Conservation (phyloP, 768 basidiomycete species). For the Epithele typhae region DNA sequence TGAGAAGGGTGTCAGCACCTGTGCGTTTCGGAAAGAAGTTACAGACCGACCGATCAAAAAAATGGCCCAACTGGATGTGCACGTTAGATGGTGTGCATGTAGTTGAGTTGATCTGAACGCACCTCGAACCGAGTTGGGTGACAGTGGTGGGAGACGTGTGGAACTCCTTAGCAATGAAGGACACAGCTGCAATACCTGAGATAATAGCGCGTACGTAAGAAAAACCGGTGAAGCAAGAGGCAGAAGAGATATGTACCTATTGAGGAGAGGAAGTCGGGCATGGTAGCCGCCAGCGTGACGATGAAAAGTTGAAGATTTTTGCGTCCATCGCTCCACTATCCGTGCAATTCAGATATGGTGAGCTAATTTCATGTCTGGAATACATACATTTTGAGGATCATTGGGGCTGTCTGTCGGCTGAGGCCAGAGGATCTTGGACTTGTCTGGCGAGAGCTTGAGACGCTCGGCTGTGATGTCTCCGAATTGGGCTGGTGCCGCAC, state of each 20-base stretch:
- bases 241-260: too few species aligned
- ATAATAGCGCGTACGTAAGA: too few species aligned
- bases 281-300: conserved; percentile 56
- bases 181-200: conserved; percentile 60
- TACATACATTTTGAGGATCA: conserved; percentile 55
- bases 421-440: conserved; percentile 61
- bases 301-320: conserved; percentile 55
- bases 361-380: background rate
- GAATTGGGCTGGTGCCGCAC: background rate
- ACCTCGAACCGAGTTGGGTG: conserved; percentile 55
- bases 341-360: conserved; percentile 1
- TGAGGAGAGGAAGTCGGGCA: conserved; percentile 63
- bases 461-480: conserved; percentile 29
- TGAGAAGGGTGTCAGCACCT: conserved; percentile 11
- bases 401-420: conserved; percentile 56
- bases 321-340: conserved; percentile 45
- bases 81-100: background rate
- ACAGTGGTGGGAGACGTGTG: conserved; percentile 51
- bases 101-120: background rate
- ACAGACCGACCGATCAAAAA: conserved; percentile 44
- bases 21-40: background rate
- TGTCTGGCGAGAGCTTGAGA: conserved; percentile 53
- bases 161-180: conserved; percentile 50
- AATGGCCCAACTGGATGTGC: conserved; percentile 50
- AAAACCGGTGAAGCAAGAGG: too few species aligned